A percentile compares a stretch with the other conserved stretches of the same genome.
phyloP scores from a whole-genome alignment of 2,329 filamentous ascomycete genomes.

The Parascedosporium putredinis region DNA sequence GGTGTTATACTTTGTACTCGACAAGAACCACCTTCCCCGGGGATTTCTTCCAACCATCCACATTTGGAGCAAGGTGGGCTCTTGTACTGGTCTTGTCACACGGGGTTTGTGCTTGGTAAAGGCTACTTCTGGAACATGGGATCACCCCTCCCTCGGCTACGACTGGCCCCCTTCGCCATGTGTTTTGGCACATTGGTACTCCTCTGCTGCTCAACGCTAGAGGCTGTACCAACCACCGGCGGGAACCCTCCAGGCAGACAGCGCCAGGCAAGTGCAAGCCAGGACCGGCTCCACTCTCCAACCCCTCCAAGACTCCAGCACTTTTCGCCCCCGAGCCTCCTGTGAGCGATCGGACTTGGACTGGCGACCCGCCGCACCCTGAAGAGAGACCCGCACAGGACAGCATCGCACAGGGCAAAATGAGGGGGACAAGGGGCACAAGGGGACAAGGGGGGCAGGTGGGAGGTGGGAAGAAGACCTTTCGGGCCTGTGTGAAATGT shows the following conservation, averaged over 20 bases:
- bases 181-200: neutral
- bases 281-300: neutral
- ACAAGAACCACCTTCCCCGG: too few relatives aligned
- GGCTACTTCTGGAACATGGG: neutral
- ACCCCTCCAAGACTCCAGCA: neutral
- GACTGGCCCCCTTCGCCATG: neutral
- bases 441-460: too few relatives aligned
- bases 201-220: too few relatives aligned
- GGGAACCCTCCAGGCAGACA: too few relatives aligned
- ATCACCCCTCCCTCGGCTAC: neutral
- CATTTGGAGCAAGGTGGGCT: neutral
- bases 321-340: neutral
- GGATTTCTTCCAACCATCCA: too few relatives aligned
- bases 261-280: too few relatives aligned
- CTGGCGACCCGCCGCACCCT: neutral
- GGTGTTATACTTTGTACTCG: too few relatives aligned
- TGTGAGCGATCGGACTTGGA: neutral
- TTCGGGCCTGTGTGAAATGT: too few relatives aligned
- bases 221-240: too few relatives aligned
- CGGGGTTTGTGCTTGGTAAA: neutral
- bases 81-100: neutral
- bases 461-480: too few relatives aligned
- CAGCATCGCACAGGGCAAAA: neutral
- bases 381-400: neutral
- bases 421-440: neutral